These are phyloP conservation scores for Lentinus polychrous DNA, from an alignment of 1,284 basidiomycete genomes.

Conservation along the genomic window DNA sequence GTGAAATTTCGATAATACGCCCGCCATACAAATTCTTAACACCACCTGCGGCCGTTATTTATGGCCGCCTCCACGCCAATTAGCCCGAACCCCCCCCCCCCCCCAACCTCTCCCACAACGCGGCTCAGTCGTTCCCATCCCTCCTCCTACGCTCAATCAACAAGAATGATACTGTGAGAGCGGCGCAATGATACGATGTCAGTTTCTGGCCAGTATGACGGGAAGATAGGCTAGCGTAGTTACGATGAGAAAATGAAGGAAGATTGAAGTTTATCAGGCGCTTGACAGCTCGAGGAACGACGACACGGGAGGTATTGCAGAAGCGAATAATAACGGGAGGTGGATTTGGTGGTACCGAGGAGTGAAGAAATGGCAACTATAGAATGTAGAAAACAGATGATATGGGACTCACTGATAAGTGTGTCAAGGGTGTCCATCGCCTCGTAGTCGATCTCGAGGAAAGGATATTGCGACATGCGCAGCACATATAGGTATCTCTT, in stretches of 20 bases:
- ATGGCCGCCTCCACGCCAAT: too few relatives aligned
- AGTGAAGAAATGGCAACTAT: background rate
- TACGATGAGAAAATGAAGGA: background rate
- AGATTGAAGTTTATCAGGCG: too few relatives aligned
- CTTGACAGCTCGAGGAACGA: background rate
- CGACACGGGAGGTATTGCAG: background rate
- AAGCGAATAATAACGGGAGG: background rate
- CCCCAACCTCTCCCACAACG: too few relatives aligned
- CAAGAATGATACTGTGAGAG: constrained; percentile 24
- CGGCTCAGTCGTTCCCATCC: constrained; percentile 9
- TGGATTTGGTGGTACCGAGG: background rate
- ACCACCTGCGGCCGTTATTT: too few relatives aligned
- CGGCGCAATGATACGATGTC: background rate
- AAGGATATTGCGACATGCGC: constrained; percentile 30
- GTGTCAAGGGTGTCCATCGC: constrained; percentile 31
- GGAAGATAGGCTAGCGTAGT: background rate
- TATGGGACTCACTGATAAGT: constrained; percentile 26
- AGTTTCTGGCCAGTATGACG: background rate
- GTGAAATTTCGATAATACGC: too few relatives aligned
- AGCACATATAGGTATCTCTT: constrained; percentile 30
- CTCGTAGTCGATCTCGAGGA: constrained; percentile 30
- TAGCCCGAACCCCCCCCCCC: too few relatives aligned
- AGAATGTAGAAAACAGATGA: background rate
- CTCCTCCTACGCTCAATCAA: constrained; percentile 23
- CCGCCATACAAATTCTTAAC: too few relatives aligned